Evolutionary conservation across 805 yeast genomes (phyloP), one percentile per base, ranked within the genome.

Genomic region (Ogataea nonfermentans): DNA sequence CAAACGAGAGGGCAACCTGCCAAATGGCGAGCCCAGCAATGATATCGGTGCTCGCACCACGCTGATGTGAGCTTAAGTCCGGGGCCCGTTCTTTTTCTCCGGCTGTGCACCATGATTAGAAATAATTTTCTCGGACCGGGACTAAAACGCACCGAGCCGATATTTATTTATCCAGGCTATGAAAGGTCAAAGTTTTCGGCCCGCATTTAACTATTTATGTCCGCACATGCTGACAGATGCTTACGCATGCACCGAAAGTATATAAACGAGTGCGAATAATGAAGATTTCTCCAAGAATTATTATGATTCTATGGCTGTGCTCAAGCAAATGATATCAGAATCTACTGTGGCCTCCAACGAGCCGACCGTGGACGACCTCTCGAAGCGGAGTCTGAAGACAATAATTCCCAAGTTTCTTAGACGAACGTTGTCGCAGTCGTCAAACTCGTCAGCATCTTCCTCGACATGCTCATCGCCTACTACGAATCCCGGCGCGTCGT

Each of bases 21-120:
- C 95, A 1, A 80, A 79, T 47, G 97, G 96, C 0, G 73, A 79
- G 24, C 78, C 91, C 3, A 78, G 93, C 53, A 78, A 69, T 28
- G 90, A 84, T 32, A 73, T 89, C 12, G 97, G 97, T 1, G 95
- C 89, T 3, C 70, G 97, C 43, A 74, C 85, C 8, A 84, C 95
- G 0, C 65, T 90, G 35, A 85, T 84, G 88, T 89, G 61, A 68
- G 16, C 19, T 22, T 22, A 31, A 28, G 10, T 36, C 24, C 40
- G 40, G 32, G 22, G 22, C 22, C 22, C 22, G 22, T 9, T 5
- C 5, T 11, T 11, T 5, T 25, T 25, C 10, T 25, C 28, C 14
- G 28, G 28, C 28, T 5, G 28, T 25, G 28, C 28, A 25, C 32
- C 20, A n/a, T 17, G 32, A 20, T 37, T 37, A 31, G 32, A 37